phyloP scores from a whole-genome alignment of 2,329 filamentous ascomycete species.

The Aspergillus fumigatiaffinis region DNA sequence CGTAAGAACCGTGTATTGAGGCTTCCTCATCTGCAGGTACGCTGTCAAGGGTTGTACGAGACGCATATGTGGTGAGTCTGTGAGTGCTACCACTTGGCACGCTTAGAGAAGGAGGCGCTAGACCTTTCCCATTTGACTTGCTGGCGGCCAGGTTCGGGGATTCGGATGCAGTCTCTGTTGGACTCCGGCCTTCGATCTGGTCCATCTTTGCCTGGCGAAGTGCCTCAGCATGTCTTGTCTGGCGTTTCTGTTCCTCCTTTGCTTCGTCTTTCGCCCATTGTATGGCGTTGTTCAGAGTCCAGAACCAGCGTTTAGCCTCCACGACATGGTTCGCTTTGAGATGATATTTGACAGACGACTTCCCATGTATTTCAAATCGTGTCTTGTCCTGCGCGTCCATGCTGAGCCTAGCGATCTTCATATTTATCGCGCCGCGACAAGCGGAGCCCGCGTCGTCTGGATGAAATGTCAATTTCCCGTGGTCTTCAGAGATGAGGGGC shows the following conservation, averaged over 20 bases:
- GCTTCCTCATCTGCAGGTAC: conserved; percentile 52
- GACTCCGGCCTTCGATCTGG: conserved; percentile 54
- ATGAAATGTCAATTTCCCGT: conserved; percentile 1
- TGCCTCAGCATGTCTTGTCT: conserved; percentile 68
- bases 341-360: conserved; percentile 97
- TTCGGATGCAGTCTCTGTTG: conserved; percentile 40
- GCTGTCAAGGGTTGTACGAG: conserved; percentile 46
- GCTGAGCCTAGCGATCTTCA: conserved; percentile 89
- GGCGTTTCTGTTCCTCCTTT: conserved; percentile 78
- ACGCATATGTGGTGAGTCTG: conserved; percentile 48
- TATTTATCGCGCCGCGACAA: conserved; percentile 96
- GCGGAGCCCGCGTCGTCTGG: conserved; percentile 87
- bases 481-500: not conserved
- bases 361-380: conserved; percentile 95
- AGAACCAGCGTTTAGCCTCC: conserved; percentile 98
- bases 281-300: conserved; percentile 97
- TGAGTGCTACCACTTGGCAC: conserved; percentile 39
- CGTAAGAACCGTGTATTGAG: conserved; percentile 52
- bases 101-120: conserved; percentile 34
- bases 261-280: conserved; percentile 98
- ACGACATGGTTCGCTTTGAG: conserved; percentile 97
- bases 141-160: conserved; percentile 23
- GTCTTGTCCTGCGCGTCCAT: conserved; percentile 98
- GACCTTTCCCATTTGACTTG: conserved; percentile 34
- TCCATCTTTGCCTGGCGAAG: conserved; percentile 77